Evolutionary conservation across 1,139 yeast genomes (phyloP).

Genomic region (Geotrichum australiense): DNA sequence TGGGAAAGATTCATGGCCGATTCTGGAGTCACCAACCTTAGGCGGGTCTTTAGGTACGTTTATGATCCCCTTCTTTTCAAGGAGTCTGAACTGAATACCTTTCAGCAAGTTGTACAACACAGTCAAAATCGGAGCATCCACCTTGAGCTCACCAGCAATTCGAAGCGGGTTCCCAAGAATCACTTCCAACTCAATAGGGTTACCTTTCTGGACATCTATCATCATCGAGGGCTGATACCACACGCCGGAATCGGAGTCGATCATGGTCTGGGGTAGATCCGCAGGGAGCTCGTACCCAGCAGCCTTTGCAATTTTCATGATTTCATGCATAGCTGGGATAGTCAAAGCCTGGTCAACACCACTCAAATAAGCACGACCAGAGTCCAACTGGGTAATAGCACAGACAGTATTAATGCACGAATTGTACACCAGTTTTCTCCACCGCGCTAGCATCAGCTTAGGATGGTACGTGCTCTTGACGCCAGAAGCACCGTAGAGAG

Average conservation of each 20-base stretch:
- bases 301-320: slow-evolving; percentile 51
- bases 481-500: slow-evolving; percentile 43
- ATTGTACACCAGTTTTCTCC: slow-evolving; percentile 70
- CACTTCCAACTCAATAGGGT: slow-evolving; percentile 63
- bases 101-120: slow-evolving; percentile 52
- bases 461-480: slow-evolving; percentile 38
- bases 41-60: slow-evolving; percentile 41
- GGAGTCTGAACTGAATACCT: slow-evolving; percentile 52
- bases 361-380: slow-evolving; percentile 51
- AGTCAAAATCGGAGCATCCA: slow-evolving; percentile 52
- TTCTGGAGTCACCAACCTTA: slow-evolving; percentile 17
- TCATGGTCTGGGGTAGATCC: slow-evolving; percentile 42
- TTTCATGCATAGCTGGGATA: slow-evolving; percentile 59
- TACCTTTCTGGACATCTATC: slow-evolving; percentile 62
- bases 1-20: slow-evolving; percentile 9
- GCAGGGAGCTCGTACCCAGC: slow-evolving; percentile 50
- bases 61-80: slow-evolving; percentile 47
- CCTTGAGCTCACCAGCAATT: slow-evolving; percentile 48
- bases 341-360: slow-evolving; percentile 40
- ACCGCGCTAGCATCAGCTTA: slow-evolving; percentile 43
- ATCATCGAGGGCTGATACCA: slow-evolving; percentile 70
- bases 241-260: slow-evolving; percentile 55
- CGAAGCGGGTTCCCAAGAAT: slow-evolving; percentile 66
- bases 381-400: slow-evolving; percentile 51
- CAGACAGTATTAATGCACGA: slow-evolving; percentile 58